Evolutionary conservation across 1,284 basidiomycete genomes (phyloP).

Genomic region (Vanrija pseudolonga): DNA sequence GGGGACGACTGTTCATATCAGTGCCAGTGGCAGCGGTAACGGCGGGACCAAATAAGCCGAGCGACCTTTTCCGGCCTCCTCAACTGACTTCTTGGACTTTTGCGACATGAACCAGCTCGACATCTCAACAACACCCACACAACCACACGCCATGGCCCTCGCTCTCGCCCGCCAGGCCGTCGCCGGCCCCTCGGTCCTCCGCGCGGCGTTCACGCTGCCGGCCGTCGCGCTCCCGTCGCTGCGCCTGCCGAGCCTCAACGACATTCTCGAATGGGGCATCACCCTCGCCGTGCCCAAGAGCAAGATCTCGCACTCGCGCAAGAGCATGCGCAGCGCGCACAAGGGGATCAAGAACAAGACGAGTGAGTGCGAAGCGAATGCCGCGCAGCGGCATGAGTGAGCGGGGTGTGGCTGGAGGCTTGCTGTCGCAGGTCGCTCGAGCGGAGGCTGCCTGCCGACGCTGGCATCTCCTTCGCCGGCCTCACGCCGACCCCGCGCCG

Average conservation of each 20-base stretch:
- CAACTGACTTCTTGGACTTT: background rate
- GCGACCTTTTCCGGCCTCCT: background rate
- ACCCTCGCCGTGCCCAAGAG: conserved; percentile 91
- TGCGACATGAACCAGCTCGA: background rate
- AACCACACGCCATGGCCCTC: conserved; percentile 20
- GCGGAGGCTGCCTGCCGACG: too few relatives aligned
- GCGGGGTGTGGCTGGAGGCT: too few relatives aligned
- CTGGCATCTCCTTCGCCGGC: too few relatives aligned
- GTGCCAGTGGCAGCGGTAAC: too few relatives aligned
- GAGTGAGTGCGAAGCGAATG: too few relatives aligned
- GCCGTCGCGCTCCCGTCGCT: background rate
- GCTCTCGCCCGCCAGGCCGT: conserved; percentile 9
- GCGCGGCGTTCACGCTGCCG: conserved; percentile 19
- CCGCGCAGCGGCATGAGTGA: too few relatives aligned
- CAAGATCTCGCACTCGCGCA: conserved; percentile 88
- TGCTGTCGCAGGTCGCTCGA: too few relatives aligned
- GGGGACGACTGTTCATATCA: too few relatives aligned
- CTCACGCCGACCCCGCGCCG: too few relatives aligned
- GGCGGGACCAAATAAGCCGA: conserved; percentile 1
- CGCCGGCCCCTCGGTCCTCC: conserved; percentile 18
- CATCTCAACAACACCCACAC: background rate
- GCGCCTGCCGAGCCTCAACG: conserved; percentile 58
- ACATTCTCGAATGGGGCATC: conserved; percentile 75
- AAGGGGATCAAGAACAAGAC: conserved; percentile 93
- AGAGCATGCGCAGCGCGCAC: conserved; percentile 90